Base-by-base conservation (phyloP, 768 basidiomycete genomes). In the Rhodocollybia butyracea region DNA sequence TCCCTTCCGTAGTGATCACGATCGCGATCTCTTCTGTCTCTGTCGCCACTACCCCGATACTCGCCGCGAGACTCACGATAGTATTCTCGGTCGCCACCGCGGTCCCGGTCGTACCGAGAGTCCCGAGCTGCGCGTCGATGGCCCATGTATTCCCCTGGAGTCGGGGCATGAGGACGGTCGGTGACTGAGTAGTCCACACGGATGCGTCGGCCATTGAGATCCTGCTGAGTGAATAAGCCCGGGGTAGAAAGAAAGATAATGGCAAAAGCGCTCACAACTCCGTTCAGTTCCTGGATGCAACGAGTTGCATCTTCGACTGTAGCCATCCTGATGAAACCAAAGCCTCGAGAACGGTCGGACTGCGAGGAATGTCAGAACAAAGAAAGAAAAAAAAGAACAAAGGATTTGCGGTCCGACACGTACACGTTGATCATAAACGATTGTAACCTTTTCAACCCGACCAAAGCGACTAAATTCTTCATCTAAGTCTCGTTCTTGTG, bases 81-180 rank as follows among this genome's bases (percentile, higher is more conserved):
- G 24, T 69, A 73, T 61, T 79, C 77, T 47, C 79, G 66, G 26
- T 74, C 74, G 56, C 50, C n/a, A n/a, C n/a, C n/a, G n/a, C n/a
- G 60, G 48, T 75, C 66, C n/a, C 76, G 71, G 50, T 78, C 77
- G 48, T 72, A 71, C 41, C 72, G 61, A 46, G 64, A 63, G 54
- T 73, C 71, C 42, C 75, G 66, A 30, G 66, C 66, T 15, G 80
- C 71, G 52, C 89, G 88, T 46, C 90, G 84, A 61, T 91, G 89
- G 12, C 96, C 94, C 91, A 96, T 96, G 70, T 98, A 99, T 74
- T 97, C 92, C 58, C 96, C 96, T 3, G 96, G 96, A 10, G 96
- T 99, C 8, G 97, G 93, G 13, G 90, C 87, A 71, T 99, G 96
- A 24, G 96, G 92, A 43, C 91, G 84, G 59, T 89, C 86, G 10